Evolutionary conservation across 768 basidiomycete species (phyloP).

Genomic region (Leccinum incarnatum): DNA sequence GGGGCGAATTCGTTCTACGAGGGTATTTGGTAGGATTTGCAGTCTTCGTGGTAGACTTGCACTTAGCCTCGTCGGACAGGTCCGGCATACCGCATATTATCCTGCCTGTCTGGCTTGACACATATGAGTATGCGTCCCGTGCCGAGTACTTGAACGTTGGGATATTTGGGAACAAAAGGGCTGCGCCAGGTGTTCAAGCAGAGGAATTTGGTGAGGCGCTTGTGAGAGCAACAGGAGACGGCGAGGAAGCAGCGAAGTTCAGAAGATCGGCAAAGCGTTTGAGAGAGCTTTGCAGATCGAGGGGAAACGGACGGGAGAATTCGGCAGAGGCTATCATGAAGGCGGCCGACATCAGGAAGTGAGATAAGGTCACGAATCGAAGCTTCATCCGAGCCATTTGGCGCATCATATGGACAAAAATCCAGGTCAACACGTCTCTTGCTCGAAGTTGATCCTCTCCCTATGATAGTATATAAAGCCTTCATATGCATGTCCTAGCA

Average conservation of each 20-base stretch:
- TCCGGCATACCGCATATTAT: conserved; percentile 10
- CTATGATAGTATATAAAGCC: too few species aligned
- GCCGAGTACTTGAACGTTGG: conserved; percentile 9
- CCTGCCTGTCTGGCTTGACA: too few species aligned
- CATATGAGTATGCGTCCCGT: background rate
- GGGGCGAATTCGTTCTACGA: conserved; percentile 9
- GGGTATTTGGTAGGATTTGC: background rate
- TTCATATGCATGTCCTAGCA: too few species aligned
- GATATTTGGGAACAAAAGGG: background rate
- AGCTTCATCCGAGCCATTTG: too few species aligned
- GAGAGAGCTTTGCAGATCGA: conserved; percentile 2
- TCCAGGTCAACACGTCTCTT: too few species aligned
- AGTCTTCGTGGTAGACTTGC: background rate
- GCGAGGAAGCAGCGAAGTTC: conserved; percentile 4
- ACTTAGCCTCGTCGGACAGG: background rate
- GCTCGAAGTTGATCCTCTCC: too few species aligned
- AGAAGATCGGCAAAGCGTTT: conserved; percentile 3
- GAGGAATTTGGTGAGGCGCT: conserved; percentile 7
- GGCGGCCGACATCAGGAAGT: background rate
- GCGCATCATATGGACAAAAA: background rate
- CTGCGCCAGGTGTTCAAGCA: conserved; percentile 1
- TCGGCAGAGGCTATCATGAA: background rate
- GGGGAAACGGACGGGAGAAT: conserved; percentile 3
- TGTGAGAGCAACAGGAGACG: conserved; percentile 2
- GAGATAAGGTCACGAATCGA: background rate